These are phyloP conservation scores for Beta lomatogona DNA, from an alignment of 179 eudicot genomes.

Conservation along the genomic window DNA sequence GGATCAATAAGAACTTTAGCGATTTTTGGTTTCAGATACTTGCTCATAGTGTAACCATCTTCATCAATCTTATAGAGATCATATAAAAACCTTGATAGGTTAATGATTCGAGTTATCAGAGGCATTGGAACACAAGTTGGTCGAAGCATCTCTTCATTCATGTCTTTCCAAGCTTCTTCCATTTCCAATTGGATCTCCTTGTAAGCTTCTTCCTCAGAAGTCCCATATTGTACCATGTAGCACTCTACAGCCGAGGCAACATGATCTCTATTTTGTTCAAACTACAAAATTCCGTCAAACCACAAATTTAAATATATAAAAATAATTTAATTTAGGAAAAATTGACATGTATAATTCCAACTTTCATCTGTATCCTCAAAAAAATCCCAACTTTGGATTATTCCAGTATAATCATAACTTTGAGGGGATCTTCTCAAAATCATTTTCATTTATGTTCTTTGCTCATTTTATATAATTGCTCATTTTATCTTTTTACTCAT, in stretches of 20 bases:
- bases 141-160: constrained; percentile 26
- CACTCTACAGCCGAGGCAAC: constrained; percentile 41
- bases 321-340: too few relatives aligned
- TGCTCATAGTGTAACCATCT: constrained; percentile 31
- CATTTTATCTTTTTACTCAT: too few relatives aligned
- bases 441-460: too few relatives aligned
- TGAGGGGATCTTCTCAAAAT: too few relatives aligned
- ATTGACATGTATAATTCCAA: too few relatives aligned
- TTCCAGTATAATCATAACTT: too few relatives aligned
- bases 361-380: too few relatives aligned
- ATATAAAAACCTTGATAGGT: constrained; percentile 4
- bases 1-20: constrained; percentile 6
- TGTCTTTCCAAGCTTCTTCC: constrained; percentile 35
- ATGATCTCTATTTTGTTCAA: constrained; percentile 38
- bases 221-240: constrained; percentile 36
- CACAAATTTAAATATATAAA: neutral
- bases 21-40: neutral
- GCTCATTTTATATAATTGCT: too few relatives aligned
- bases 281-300: constrained; percentile 20
- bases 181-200: constrained; percentile 2
- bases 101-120: constrained; percentile 7
- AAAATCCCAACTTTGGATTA: too few relatives aligned
- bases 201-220: constrained; percentile 24
- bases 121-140: constrained; percentile 20
- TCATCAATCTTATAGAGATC: constrained; percentile 19